phyloP scores from a whole-genome alignment of 495 filamentous ascomycete species.

The Tuber umbilicatum region DNA sequence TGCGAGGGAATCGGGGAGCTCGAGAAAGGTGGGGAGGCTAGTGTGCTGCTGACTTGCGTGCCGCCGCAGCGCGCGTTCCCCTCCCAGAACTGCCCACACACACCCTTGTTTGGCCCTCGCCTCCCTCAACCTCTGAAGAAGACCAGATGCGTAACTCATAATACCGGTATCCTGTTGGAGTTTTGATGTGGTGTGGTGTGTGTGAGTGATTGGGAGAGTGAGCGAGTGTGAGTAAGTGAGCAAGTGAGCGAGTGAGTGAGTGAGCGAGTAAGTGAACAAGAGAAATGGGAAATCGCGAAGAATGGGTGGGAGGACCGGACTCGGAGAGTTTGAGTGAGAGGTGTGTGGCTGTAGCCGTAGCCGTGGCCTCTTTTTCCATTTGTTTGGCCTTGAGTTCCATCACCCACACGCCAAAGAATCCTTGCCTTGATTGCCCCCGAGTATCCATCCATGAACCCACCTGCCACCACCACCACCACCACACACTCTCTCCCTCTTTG shows the following conservation, averaged over 20 bases:
- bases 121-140: constrained; percentile 1
- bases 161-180: not conserved
- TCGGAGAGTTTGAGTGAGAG: not conserved
- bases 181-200: constrained; percentile 16
- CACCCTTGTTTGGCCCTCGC: constrained; percentile 1
- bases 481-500: not conserved
- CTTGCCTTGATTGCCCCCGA: constrained; percentile 12
- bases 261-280: not conserved
- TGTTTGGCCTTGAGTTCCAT: constrained; percentile 1
- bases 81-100: constrained; percentile 11
- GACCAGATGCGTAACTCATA: constrained; percentile 31
- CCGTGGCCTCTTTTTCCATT: constrained; percentile 37
- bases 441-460: constrained; percentile 15
- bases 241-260: not conserved
- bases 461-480: not conserved
- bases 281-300: not conserved
- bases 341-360: constrained; percentile 25
- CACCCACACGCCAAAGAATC: constrained; percentile 1
- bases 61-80: constrained; percentile 13
- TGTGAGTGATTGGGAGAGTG: constrained; percentile 10
- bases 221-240: not conserved
- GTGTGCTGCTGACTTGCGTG: constrained; percentile 32
- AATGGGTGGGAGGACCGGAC: not conserved
- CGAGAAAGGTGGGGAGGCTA: constrained; percentile 15
- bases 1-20: constrained; percentile 1